Evolutionary conservation across 2,329 filamentous ascomycete species (phyloP).

Genomic region (Metarhizium brunneum): DNA sequence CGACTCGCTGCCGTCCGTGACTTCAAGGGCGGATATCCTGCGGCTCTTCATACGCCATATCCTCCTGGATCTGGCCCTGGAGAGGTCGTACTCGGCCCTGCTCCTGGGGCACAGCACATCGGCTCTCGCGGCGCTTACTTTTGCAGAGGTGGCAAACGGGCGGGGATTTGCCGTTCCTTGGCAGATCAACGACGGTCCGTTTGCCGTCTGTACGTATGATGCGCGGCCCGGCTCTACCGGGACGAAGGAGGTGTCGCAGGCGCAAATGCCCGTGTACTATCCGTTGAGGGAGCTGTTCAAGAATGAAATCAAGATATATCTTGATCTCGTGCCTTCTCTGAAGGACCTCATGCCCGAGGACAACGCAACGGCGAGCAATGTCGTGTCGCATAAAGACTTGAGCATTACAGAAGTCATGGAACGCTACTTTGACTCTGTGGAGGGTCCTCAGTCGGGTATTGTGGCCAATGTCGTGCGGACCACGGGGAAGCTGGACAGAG

Average conservation of each 20-base stretch:
- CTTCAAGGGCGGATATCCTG: slow-evolving; percentile 65
- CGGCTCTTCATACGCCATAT: slow-evolving; percentile 63
- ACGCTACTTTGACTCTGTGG: slow-evolving; percentile 75
- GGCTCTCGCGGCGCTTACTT: slow-evolving; percentile 72
- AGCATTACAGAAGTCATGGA: slow-evolving; percentile 88
- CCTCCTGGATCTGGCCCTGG: slow-evolving; percentile 55
- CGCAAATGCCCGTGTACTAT: slow-evolving; percentile 51
- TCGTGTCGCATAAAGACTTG: slow-evolving; percentile 62
- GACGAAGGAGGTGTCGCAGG: slow-evolving; percentile 10
- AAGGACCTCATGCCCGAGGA: slow-evolving; percentile 35
- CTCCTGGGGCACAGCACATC: slow-evolving; percentile 84
- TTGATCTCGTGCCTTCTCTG: slow-evolving; percentile 44
- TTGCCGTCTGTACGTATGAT: slow-evolving; percentile 24
- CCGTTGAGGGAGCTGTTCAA: slow-evolving; percentile 79
- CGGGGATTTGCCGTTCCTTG: slow-evolving; percentile 76
- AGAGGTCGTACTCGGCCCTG: slow-evolving; percentile 55
- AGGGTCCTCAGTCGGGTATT: slow-evolving; percentile 78
- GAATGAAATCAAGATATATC: slow-evolving; percentile 66
- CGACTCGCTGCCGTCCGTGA: slow-evolving; percentile 57
- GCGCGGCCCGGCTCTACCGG: slow-evolving; percentile 12
- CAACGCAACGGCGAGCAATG: slow-evolving; percentile 17
- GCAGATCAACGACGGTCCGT: slow-evolving; percentile 66
- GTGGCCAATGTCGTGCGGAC: slow-evolving; percentile 94
- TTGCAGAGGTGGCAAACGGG: slow-evolving; percentile 85
- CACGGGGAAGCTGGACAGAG: slow-evolving; percentile 64